Evolutionary conservation across 495 filamentous ascomycete genomes (phyloP).

Genomic region (Neurospora tetrasperma): DNA sequence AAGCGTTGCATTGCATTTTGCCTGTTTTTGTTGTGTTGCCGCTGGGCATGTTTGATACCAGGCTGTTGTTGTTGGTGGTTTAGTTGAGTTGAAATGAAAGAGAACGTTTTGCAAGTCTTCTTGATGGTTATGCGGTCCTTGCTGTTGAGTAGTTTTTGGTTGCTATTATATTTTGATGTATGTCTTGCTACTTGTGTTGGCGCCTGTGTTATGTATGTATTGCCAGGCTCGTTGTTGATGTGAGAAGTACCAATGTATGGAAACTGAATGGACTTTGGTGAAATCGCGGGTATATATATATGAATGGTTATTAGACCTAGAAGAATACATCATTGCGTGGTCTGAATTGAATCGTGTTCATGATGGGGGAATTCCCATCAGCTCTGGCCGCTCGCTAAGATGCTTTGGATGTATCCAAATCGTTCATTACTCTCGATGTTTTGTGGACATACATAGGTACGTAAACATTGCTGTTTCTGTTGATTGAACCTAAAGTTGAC

Average conservation of each 20-base stretch:
- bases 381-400: not conserved
- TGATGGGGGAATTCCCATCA: not conserved
- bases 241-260: too few species aligned
- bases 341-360: too few species aligned
- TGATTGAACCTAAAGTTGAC: not conserved
- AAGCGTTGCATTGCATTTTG: not conserved
- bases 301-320: not conserved
- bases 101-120: not conserved
- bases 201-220: not conserved
- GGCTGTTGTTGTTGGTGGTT: not conserved
- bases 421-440: not conserved
- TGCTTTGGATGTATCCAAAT: not conserved
- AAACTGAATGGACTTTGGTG: not conserved
- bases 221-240: not conserved
- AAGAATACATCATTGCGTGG: not conserved
- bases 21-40: not conserved
- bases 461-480: not conserved
- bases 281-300: not conserved
- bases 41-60: not conserved
- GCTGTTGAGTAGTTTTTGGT: not conserved
- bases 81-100: not conserved
- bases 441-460: not conserved
- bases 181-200: not conserved
- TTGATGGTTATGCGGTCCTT: not conserved
- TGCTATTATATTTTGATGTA: not conserved